Percentiles rank a stretch among this genome's conserved stretches.
phyloP scores from a whole-genome alignment of 1,284 basidiomycete species.

The Termitomyces sp. region DNA sequence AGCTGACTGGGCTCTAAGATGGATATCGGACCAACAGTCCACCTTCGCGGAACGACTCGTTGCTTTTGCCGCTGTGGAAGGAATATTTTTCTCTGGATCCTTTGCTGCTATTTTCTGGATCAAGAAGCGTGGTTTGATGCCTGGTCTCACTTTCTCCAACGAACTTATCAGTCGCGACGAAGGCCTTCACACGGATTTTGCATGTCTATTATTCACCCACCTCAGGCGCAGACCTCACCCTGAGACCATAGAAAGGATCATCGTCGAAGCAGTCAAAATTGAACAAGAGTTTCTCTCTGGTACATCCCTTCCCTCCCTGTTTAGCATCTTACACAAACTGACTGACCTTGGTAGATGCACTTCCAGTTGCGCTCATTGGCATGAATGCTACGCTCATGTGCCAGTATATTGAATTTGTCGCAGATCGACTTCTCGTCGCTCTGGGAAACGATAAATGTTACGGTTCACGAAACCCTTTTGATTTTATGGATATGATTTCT shows the following conservation, averaged over 20 bases:
- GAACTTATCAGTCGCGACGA: constrained; percentile 97
- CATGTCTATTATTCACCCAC: constrained; percentile 93
- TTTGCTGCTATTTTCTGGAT: constrained; percentile 98
- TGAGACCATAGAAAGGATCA: constrained; percentile 68
- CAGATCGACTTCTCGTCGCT: constrained; percentile 85
- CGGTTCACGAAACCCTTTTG: constrained; percentile 72
- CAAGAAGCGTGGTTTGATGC: constrained; percentile 99
- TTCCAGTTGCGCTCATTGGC: constrained; percentile 69
- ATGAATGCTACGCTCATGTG: constrained; percentile 86
- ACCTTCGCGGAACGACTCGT: constrained; percentile 91
- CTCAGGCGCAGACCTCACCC: constrained; percentile 78
- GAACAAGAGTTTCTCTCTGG: constrained; percentile 84
- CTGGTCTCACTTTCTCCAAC: constrained; percentile 95
- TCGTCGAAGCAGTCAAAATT: constrained; percentile 80
- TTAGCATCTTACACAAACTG: not conserved
- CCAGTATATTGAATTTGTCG: constrained; percentile 96
- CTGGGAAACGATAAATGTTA: constrained; percentile 82
- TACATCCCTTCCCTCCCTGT: constrained; percentile 20
- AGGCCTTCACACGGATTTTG: constrained; percentile 98
- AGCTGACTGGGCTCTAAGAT: constrained; percentile 92
- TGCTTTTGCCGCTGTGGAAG: constrained; percentile 96
- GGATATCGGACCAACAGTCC: constrained; percentile 85
- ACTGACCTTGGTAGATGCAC: constrained; percentile 43
- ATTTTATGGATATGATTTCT: constrained; percentile 94
- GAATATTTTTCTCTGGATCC: constrained; percentile 96